Evolutionary conservation across 768 basidiomycete species (phyloP), one percentile per base, ranked within the genome.

Genomic region (Collybiopsis luxurians): DNA sequence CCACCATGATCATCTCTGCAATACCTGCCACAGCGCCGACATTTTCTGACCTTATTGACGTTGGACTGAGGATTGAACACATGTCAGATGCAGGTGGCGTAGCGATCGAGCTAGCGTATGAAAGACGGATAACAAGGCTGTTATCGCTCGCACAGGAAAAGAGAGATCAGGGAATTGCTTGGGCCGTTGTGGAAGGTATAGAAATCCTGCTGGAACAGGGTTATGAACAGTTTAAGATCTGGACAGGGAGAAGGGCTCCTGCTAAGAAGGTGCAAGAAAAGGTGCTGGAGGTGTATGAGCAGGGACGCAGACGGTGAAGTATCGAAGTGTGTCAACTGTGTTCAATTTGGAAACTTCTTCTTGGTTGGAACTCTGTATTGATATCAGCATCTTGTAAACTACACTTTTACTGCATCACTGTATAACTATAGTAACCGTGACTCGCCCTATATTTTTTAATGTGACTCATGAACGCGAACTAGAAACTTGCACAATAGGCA

Each of bases 31-130:
- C 28, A 23, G 46, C 46, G 46, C n/a, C 28, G 17, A 80, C 71
- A 30, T 47, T 21, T 27, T n/a, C 23, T 19, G 64, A 70, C 17
- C 64, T 68, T 4, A 70, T 87, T 4, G 69, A 71, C 56, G 69
- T 89, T 1, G 77, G 84, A 4, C 38, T 67, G 17, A 68, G 72
- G 17, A 59, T 86, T 7, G 79, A 87, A 53, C 64, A 69, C 12
- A 61, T 71, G 2, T 65, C 65, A 10, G 56, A 61, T 1, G 39
- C 59, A 2, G 64, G 65, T 0, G 64, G 71, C 10, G 81, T 79
- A 0, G 82, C 86, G n/a, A 75, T 92, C 38, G 90, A 92, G 57
- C 82, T 90, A 75, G 87, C 89, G 19, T 92, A 90, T 65, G 83
- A 84, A 61, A 85, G 86, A 0, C 74, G 82, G 9, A 74, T 78